Conservation (phyloP, 176 grass and related monocot genomes). For the Triticum timopheevii region DNA sequence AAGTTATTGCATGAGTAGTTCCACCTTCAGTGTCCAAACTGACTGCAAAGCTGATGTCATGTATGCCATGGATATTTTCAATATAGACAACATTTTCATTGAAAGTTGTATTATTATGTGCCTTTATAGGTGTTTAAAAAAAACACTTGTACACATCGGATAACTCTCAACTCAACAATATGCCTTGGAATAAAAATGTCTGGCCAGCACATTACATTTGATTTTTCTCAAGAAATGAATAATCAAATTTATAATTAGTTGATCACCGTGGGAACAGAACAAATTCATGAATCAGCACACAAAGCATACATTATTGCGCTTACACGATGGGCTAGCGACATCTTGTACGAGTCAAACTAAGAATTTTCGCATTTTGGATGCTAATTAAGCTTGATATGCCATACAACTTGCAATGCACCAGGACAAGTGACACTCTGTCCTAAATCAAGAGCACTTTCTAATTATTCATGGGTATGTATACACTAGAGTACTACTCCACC, state of each 20-base stretch:
- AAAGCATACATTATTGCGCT: background rate
- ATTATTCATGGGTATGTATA: background rate
- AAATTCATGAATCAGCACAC: constrained; percentile 8
- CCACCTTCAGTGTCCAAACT: background rate
- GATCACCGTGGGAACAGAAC: background rate
- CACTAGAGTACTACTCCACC: background rate
- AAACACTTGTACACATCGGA: too few relatives aligned
- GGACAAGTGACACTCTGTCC: constrained; percentile 37
- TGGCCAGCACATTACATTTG: background rate
- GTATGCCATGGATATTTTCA: background rate
- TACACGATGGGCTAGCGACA: background rate
- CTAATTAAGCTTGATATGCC: constrained; percentile 6
- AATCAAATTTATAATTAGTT: background rate
- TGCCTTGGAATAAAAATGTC: background rate
- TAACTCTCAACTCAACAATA: too few relatives aligned
- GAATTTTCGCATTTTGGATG: background rate
- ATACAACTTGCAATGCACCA: constrained; percentile 31
- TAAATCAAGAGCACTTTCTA: constrained; percentile 8
- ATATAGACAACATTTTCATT: background rate
- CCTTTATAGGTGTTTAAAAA: too few relatives aligned
- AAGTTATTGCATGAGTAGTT: background rate
- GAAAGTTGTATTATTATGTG: background rate
- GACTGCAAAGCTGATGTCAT: background rate
- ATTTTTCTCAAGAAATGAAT: background rate
- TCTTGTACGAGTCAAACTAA: background rate